phyloP scores from a whole-genome alignment of 192 early-diverging fungal genomes.

The Oehlia diaphana region DNA sequence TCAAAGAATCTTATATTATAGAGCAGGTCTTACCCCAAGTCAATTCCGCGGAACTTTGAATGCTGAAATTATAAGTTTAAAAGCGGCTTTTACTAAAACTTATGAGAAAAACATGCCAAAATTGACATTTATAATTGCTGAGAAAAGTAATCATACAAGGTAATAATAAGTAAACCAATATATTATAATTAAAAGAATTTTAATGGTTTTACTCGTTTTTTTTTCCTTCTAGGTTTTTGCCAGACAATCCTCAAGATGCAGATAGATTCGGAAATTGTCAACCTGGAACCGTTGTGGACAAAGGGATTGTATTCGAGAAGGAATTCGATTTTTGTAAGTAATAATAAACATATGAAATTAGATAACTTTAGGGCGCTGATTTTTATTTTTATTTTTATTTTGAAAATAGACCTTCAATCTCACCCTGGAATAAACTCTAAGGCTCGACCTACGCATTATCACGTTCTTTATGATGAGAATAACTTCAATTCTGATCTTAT shows the following conservation, averaged over 20 bases:
- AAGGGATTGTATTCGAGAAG: conserved; percentile 66
- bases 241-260: conserved; percentile 56
- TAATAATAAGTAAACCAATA: neutral
- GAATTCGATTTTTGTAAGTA: conserved; percentile 81
- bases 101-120: conserved; percentile 70
- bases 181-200: neutral
- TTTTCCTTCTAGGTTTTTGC: conserved; percentile 61
- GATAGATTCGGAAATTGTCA: conserved; percentile 79
- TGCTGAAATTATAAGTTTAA: conserved; percentile 69
- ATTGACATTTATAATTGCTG: conserved; percentile 81
- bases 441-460: conserved; percentile 89
- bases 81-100: conserved; percentile 59
- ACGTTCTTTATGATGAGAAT: conserved; percentile 87
- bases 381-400: neutral
- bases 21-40: conserved; percentile 87
- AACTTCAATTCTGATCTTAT: conserved; percentile 64
- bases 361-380: neutral
- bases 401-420: conserved; percentile 63
- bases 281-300: conserved; percentile 81
- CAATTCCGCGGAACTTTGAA: conserved; percentile 77
- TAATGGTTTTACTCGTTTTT: neutral
- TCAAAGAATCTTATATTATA: conserved; percentile 80
- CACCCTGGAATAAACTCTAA: conserved; percentile 92
- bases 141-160: conserved; percentile 88
- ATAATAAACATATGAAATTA: no score